Conservation (phyloP, 805 yeast species). For the Hanseniaspora meyeri region DNA sequence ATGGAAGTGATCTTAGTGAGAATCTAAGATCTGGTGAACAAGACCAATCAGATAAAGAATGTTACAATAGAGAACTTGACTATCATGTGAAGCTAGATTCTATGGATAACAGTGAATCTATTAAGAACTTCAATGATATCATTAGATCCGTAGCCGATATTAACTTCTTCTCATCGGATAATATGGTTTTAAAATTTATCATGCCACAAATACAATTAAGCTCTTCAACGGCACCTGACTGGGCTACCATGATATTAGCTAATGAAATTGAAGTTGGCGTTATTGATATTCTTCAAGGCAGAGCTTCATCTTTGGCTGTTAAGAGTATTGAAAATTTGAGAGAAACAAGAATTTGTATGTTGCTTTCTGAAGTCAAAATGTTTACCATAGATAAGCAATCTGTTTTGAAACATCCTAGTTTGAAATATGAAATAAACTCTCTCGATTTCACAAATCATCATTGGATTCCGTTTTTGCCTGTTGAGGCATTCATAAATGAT, state of each 20-base stretch:
- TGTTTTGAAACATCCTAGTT: constrained; percentile 18
- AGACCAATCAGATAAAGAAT: constrained; percentile 13
- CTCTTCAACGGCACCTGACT: constrained; percentile 34
- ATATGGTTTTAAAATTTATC: constrained; percentile 41
- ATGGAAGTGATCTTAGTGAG: constrained; percentile 5
- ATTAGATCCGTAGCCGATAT: constrained; percentile 32
- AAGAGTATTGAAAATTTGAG: constrained; percentile 30
- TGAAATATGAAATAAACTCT: constrained; percentile 16
- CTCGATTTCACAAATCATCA: constrained; percentile 24
- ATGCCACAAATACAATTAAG: constrained; percentile 53
- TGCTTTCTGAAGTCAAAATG: constrained; percentile 43
- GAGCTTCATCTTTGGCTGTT: neutral
- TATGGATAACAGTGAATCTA: constrained; percentile 24
- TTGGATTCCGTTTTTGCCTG: constrained; percentile 62
- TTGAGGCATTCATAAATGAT: constrained; percentile 29
- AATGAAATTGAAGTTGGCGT: constrained; percentile 48
- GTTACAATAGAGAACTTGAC: constrained; percentile 13
- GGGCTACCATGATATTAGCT: constrained; percentile 42
- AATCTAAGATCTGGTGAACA: constrained; percentile 17
- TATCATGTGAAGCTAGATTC: constrained; percentile 12
- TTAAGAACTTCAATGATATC: constrained; percentile 37
- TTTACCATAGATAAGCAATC: constrained; percentile 38
- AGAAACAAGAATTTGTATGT: constrained; percentile 46
- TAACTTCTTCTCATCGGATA: constrained; percentile 35
- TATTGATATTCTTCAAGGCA: constrained; percentile 32